Evolutionary conservation across 371 early-diverging fungal species (phyloP), one percentile per base, ranked within the genome.

Genomic region (Actinomortierella wolfii): DNA sequence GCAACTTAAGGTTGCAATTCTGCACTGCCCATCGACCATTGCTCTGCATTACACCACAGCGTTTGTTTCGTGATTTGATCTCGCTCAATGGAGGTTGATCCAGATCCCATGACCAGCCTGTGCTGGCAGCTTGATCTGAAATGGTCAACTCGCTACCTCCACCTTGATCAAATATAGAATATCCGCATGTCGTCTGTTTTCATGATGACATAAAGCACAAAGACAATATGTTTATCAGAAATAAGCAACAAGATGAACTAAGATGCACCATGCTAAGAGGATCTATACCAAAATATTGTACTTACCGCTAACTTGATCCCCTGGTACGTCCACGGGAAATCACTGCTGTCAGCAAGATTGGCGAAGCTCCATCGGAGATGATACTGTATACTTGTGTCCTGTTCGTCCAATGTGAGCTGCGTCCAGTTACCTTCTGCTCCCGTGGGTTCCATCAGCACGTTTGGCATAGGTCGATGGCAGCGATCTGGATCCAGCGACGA

Each of bases 91-190:
- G 67, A 3, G 73, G 73, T 18, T 73, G 63, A 20, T 66, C 56
- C 18, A 66, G 23, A 49, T 73, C 73, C 73, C 73, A 73, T 3
- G 73, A 73, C 73, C 73, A 73, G 23, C 66, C 61, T 11, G 56
- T 59, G 63, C 61, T 73, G 3, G 67, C 66, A 0, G 63, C 56
- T 11, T 62, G 67, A 7, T 73, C 73, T 9, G 67, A 61, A 34
- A 45, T 62, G n/a, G 73, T 41, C 34, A 73, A 21, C 1, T n/a
- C 34, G 11, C 55, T 49, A 0, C 63, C 41, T 17, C 53, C 45
- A 28, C 59, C 51, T 18, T 62, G 48, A 0, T 56, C 28, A n/a
- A 73, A 24, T 1, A 55, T 20, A 0, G 73, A 66, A 26, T 52
- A 66, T 13, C 73, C 73, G 34, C 73, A 73, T 8, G 21, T 39